Evolutionary conservation across 2,329 filamentous ascomycete species (phyloP), one percentile per base, ranked within the genome.

Genomic region (Zymoseptoria tritici): DNA sequence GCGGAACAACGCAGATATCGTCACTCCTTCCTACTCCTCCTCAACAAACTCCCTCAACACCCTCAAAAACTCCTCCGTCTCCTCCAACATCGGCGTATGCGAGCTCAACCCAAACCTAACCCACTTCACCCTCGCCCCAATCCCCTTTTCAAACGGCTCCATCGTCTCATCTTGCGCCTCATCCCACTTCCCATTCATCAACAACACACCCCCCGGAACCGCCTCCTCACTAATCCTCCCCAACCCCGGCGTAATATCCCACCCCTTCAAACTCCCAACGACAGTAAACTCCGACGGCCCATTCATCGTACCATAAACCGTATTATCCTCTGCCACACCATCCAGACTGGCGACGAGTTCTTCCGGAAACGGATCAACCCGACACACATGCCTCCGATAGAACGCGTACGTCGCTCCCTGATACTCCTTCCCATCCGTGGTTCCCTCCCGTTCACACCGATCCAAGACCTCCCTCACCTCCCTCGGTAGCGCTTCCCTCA

Each of bases 141-240:
- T 75, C 4, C 64, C 57, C 1, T 68, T 58, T 59, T 74, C 76
- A 59, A 69, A 77, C 0, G 74, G 73, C 55, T 65, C 61, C 22
- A 74, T 64, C 49, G 64, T 65, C 19, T 70, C 63, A 61, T 76
- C 70, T 60, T 67, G 63, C 13, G 68, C 68, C 62, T 74, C 71
- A 58, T 78, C 77, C 59, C 71, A 77, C 42, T 67, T 63, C 4
- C 75, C 76, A 64, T 78, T 77, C 51, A 76, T 67, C 1, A 79
- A 59, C 21, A 79, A 64, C 8, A 66, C 56, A 9, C 64, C 64
- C 6, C 64, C 64, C 9, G 64, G 64, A n/a, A 62, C 60, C 3
- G 71, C 74, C 8, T 71, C 68, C 1, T 74, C 72, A 0, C 67
- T 62, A 57, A 79, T 76, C 16, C 74, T 71, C 51, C 71, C 65